Base-by-base conservation (phyloP, 495 filamentous ascomycete genomes). In the Aspergillus indologenus region DNA sequence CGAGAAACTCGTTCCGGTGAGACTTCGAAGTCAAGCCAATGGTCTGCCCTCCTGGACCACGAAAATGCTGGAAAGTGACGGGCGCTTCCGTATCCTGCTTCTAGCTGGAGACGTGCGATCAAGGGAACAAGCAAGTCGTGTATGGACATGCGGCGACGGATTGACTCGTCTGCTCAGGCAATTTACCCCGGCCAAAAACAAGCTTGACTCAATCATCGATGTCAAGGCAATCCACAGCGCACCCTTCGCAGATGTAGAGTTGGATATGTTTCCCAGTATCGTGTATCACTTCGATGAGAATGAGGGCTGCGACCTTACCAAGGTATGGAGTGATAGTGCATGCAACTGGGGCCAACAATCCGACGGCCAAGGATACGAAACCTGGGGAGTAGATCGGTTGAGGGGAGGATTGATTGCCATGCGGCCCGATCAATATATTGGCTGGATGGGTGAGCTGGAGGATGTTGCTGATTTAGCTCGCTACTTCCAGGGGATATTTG, bases 381-480 rank as follows among this genome's bases (percentile, higher is more conserved):
- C 74, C 3, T 86, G 83, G 61, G 88, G 83, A 0, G 77, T 89
- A 3, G 79, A 88, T 61, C 68, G 63, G 45, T 72, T 80, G 54
- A 76, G 63, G n/a, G 87, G 87, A 0, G 84, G 81, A 55, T 67
- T 87, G 8, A 80, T 88, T 8, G 73, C 84, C 49, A 22, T 77
- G 15, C 65, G 85, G 26, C 87, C 86, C 4, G 87, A 89, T 75
- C 82, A 85, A 61, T 84, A 89, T 70, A 81, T 88, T 34, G 80
- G 81, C 1, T 85, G 76, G 77, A 73, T 85, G 17, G 83, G 83
- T 3, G 77, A 79, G 29, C 43, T 87, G 29, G 82, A 83, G 46
- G 81, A 83, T 61, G 69, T 81, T 26, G 65, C 71, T 5, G 73
- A 68, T 17, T 54, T 85, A 58, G 67, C 65, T 17, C 12, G 43